Percentiles rank a stretch among this genome's conserved stretches.
Conservation (phyloP, 2,329 filamentous ascomycete genomes). For the Periconia digitata region DNA sequence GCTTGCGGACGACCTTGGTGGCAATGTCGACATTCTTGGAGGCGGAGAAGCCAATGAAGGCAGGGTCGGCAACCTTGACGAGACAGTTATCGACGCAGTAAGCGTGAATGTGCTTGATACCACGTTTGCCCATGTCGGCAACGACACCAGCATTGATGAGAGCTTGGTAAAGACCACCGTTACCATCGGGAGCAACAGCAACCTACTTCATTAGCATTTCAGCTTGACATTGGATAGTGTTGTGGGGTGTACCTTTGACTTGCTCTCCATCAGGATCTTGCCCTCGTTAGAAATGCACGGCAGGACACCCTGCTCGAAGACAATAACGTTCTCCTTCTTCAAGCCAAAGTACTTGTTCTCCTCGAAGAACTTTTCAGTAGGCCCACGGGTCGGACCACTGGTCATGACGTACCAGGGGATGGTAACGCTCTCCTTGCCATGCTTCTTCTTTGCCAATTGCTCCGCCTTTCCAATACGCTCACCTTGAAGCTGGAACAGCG, state of each 20-base stretch:
- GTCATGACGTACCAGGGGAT: constrained; percentile 99
- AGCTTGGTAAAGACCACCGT: constrained; percentile 94
- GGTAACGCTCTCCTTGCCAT: constrained; percentile 58
- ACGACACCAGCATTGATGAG: constrained; percentile 79
- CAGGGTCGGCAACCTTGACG: constrained; percentile 96
- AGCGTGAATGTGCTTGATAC: constrained; percentile 91
- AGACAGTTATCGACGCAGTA: constrained; percentile 99
- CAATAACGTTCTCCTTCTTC: constrained; percentile 77
- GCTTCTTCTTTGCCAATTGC: constrained; percentile 72
- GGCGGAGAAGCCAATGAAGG: constrained; percentile 92
- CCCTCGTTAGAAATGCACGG: constrained; percentile 97
- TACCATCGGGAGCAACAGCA: constrained; percentile 94
- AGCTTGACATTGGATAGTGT: not conserved
- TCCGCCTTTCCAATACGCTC: constrained; percentile 90
- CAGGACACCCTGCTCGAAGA: constrained; percentile 96
- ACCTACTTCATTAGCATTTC: constrained; percentile 51
- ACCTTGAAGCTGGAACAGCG: constrained; percentile 95
- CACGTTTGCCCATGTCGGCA: constrained; percentile 83
- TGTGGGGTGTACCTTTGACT: constrained; percentile 64
- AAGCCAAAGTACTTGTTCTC: constrained; percentile 91
- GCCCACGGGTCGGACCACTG: constrained; percentile 85
- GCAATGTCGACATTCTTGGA: constrained; percentile 89
- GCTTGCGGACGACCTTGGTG: constrained; percentile 99
- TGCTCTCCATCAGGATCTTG: constrained; percentile 92
- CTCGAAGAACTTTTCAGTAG: constrained; percentile 92